Base-by-base conservation (phyloP, 805 yeast species). In the Ogataea haglerorum region DNA sequence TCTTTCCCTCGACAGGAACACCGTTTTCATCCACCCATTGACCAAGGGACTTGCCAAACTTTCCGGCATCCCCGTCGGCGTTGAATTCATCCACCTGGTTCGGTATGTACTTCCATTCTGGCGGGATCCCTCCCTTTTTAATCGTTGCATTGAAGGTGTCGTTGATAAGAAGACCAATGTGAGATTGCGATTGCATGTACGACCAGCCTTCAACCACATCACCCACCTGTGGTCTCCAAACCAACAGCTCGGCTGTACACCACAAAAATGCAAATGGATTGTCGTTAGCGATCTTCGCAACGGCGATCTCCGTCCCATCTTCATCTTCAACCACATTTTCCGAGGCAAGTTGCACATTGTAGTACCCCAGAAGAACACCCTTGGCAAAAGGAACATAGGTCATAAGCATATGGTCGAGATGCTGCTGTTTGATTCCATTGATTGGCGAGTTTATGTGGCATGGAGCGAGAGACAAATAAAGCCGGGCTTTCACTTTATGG, bases 101-200 rank as follows among this genome's bases (percentile, higher is more conserved):
- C 36, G 93, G 91, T 39, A 86, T 73, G 63, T 91, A 93, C 24
- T 70, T 69, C 99, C 99, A 93, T 34, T 70, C 75, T 30, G 69
- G 65, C n/a, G 99, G 99, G 46, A 93, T 89, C 53, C 79, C 81
- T 58, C 75, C 81, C 59, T 85, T 80, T 63, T 85, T 87, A 48
- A 93, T 87, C 33, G 91, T 80, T 16, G 97, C 97, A 65, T 93
- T 93, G 69, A 93, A 93, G 1, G 95, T 87, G 65, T 93, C 98
- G 60, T 87, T 90, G 36, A 93, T 72, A 49, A 93, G 73, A 46
- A 93, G 70, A 45, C 97, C 98, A 54, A 93, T 84, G 60, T 93
- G 99, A 6, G 96, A 83, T 13, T 95, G 95, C 3, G 96, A 82
- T 68, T 91, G 97, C 77, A 91, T 81, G 67, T 87, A 88, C 40